These are phyloP conservation scores for Metschnikowia continentalis DNA, from an alignment of 805 yeast species.

Conservation along the genomic window DNA sequence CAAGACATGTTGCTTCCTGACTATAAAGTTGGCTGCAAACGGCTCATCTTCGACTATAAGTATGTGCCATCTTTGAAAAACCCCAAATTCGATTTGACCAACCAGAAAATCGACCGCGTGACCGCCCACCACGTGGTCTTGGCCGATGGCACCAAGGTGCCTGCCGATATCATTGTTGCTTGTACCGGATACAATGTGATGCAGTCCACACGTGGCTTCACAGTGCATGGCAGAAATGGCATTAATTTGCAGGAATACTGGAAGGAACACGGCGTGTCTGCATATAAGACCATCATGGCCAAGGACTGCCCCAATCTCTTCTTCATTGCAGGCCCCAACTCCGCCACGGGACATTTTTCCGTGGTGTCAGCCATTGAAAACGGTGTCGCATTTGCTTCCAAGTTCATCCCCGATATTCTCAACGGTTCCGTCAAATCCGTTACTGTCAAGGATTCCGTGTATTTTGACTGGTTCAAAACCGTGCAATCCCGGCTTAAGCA, in stretches of 20 bases:
- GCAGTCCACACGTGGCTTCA: conserved; percentile 16
- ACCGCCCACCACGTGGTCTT: conserved; percentile 28
- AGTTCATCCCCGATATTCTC: conserved; percentile 24
- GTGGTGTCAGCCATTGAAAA: conserved; percentile 38
- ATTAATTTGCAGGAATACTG: conserved; percentile 22
- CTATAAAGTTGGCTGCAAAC: conserved; percentile 40
- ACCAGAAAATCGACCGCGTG: conserved; percentile 22
- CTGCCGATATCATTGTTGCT: conserved; percentile 38
- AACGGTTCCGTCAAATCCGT: conserved; percentile 27
- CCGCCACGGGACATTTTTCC: conserved; percentile 41
- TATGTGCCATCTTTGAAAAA: conserved; percentile 33
- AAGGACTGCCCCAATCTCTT: conserved; percentile 35
- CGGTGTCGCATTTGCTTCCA: conserved; percentile 22
- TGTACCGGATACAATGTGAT: conserved; percentile 38
- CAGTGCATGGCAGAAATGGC: conserved; percentile 27
- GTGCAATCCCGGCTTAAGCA: conserved; percentile 24
- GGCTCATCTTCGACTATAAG: conserved; percentile 35
- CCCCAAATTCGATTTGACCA: conserved; percentile 25
- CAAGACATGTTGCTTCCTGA: conserved; percentile 33
- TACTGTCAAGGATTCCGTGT: conserved; percentile 28
- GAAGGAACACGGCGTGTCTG: conserved; percentile 29
- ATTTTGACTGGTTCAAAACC: conserved; percentile 30
- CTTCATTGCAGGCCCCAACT: conserved; percentile 37
- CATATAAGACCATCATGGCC: conserved; percentile 32
- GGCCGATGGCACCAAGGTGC: conserved; percentile 23